Base-by-base conservation (phyloP, 2,329 filamentous ascomycete species). In the Podosphaera xanthii region DNA sequence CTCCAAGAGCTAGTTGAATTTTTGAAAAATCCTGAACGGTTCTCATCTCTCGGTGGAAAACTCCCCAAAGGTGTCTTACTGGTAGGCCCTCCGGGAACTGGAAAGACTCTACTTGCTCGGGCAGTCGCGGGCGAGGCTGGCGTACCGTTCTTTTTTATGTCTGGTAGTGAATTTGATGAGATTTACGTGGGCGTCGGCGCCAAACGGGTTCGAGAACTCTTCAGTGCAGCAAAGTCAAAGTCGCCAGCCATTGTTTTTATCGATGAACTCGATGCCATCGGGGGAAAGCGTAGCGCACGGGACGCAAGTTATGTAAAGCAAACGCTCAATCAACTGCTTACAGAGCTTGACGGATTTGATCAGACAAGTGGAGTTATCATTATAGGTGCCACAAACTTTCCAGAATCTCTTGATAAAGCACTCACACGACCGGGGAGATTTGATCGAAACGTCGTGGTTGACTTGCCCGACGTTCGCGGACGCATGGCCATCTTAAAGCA, bases 91-190 rank as follows among this genome's bases (percentile, higher is more conserved):
- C 92, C 92, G 58, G 92, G 92, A 74, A 98, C 92, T 62, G 92
- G 92, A 73, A 98, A 98, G 74, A 98, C 92, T 10, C 80, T 98
- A 48, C 80, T 98, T 62, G 92, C 92, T 63, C 84, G 92, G 67
- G 94, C 92, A 59, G 92, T 98, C 61, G 92, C 92, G 55, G 92
- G 92, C 58, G 92, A 98, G 74, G 90, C 92, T 59, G 92, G 91
- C 59, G 92, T 98, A 22, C 92, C 92, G 1, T 98, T 98, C 77
- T 98, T 97, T 77, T 98, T 96, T 78, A 97, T 98, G 91, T 98
- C 92, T 68, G 92, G 92, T 57, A 94, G 88, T 60, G 92, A 98
- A 71, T 98, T 98, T 69, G 92, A 98, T 68, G 92, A 98, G 72
- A 85, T 98, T 58, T 98, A 96, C 68, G 94, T 98, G 42, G 92